Percentiles rank a stretch among this genome's conserved stretches.
These are phyloP conservation scores for Anthostomella pinea DNA, from an alignment of 2,329 filamentous ascomycete genomes.

Conservation along the genomic window DNA sequence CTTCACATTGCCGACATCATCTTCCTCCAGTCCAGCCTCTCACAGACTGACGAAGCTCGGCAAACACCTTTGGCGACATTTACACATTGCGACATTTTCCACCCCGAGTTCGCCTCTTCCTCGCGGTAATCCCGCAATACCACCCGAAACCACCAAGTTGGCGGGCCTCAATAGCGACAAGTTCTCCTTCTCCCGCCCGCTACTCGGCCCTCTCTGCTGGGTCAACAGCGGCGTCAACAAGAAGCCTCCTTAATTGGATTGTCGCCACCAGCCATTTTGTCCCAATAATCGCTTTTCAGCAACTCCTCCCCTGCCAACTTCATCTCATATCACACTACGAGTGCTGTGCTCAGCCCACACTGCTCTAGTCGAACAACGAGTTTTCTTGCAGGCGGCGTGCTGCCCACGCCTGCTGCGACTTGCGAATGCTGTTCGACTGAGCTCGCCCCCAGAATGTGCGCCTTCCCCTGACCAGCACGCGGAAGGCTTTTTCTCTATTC, in stretches of 20 bases:
- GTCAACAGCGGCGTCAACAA: conserved; percentile 96
- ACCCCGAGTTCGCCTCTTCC: conserved; percentile 16
- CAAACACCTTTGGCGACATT: neutral
- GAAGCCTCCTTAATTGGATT: conserved; percentile 89
- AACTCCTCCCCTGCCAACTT: neutral
- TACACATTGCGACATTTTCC: conserved; percentile 26
- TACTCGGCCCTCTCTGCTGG: conserved; percentile 88
- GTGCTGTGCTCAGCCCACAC: conserved; percentile 4
- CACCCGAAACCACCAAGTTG: conserved; percentile 74
- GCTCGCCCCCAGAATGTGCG: conserved; percentile 29
- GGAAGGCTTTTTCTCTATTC: conserved; percentile 29
- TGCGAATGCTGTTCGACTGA: conserved; percentile 27
- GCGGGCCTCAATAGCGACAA: conserved; percentile 73
- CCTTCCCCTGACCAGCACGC: conserved; percentile 31
- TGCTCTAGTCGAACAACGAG: conserved; percentile 14
- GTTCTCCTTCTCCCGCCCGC: conserved; percentile 78
- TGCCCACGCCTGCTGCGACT: conserved; percentile 34
- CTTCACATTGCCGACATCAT: too few species aligned
- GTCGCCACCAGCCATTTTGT: conserved; percentile 30
- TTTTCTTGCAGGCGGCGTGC: conserved; percentile 35
- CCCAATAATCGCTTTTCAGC: conserved; percentile 15
- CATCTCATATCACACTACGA: too few species aligned
- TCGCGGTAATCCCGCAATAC: conserved; percentile 28
- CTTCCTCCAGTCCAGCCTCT: neutral
- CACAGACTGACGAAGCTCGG: too few species aligned